These are phyloP conservation scores for Stylonectria norvegica DNA, from an alignment of 2,329 filamentous ascomycete genomes.

Conservation along the genomic window DNA sequence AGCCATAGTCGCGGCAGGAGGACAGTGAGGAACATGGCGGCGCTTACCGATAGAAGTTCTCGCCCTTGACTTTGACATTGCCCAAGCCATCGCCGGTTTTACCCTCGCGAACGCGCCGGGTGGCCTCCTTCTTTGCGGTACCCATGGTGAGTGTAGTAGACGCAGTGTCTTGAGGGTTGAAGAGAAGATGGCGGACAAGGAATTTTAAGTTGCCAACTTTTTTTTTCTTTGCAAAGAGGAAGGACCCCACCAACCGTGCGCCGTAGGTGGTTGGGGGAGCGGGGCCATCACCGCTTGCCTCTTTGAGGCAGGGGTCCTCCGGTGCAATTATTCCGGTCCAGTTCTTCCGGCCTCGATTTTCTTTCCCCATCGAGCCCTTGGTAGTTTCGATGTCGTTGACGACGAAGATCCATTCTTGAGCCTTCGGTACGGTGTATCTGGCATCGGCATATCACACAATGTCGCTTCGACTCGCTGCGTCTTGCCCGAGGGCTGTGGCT, in stretches of 20 bases:
- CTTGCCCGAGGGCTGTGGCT: slow-evolving; percentile 25
- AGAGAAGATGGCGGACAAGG: slow-evolving; percentile 19
- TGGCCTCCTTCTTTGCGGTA: slow-evolving; percentile 86
- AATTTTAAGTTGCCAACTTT: slow-evolving; percentile 28
- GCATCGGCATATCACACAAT: slow-evolving; percentile 22
- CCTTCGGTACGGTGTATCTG: slow-evolving; percentile 8
- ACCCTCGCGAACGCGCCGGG: slow-evolving; percentile 78
- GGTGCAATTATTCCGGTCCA: slow-evolving; percentile 17
- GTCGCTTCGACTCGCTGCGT: slow-evolving; percentile 24
- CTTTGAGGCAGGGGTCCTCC: slow-evolving; percentile 4
- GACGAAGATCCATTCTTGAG: slow-evolving; percentile 10
- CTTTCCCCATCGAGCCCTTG: slow-evolving; percentile 9
- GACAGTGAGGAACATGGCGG: not conserved
- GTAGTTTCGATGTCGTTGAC: slow-evolving; percentile 14
- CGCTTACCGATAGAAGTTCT: slow-evolving; percentile 89
- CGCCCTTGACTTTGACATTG: slow-evolving; percentile 91
- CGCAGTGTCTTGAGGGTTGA: slow-evolving; percentile 12
- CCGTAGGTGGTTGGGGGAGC: slow-evolving; percentile 26
- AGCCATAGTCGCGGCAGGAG: slow-evolving; percentile 7
- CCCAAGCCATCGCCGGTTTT: slow-evolving; percentile 81
- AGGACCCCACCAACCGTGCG: slow-evolving; percentile 21
- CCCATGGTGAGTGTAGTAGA: slow-evolving; percentile 59
- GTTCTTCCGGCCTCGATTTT: slow-evolving; percentile 20
- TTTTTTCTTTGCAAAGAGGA: slow-evolving; percentile 21
- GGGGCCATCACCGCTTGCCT: slow-evolving; percentile 8